Evolutionary conservation across 1,139 yeast genomes (phyloP), one percentile per base, ranked within the genome.

Genomic region (Diutina neorugosa): DNA sequence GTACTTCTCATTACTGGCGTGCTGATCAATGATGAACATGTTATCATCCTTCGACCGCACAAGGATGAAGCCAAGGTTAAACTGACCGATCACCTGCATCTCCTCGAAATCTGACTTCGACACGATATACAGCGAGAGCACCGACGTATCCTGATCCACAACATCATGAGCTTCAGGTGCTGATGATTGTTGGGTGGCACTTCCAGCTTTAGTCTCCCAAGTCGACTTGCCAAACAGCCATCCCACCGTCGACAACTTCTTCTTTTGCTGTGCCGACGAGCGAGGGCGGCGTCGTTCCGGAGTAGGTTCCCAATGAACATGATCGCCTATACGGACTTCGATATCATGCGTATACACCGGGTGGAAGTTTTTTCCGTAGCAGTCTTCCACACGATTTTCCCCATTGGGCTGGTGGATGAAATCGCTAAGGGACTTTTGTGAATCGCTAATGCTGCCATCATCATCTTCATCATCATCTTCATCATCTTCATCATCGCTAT

Each of bases 1-100:
- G 68, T 63, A 88, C 62, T 90, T 93, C 63, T 93, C 99, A 67
- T 93, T 98, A 58, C 96, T 87, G 0, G 98, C 98, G 69, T 93
- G 99, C 66, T 93, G 99, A 65, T 93, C 99, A 52, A 93, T 77
- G 49, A 93, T 91, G 61, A 93, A 90, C 47, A 93, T 64, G 62
- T 88, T 89, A 6, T 61, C 59, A 16, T 60, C 60, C 34, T 66
- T 60, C 1, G 81, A 77, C 0, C 87, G 95, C 37, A 93, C 67
- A 6, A 46, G 41, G 18, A 93, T 88, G 62, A 93, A 93, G 0
- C 98, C 98, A 27, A 86, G 68, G 63, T 93, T 93, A 69, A 93
- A 93, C 65, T 91, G 98, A 0, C 99, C 99, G 9, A 91, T 79
- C 18, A 94, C 67, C 51, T 75, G 66, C 98, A 93, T 91, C 7